Percentiles rank a stretch among this genome's conserved stretches.
phyloP scores from a whole-genome alignment of 2,329 filamentous ascomycete species.

The Proliferodiscus dingleyae region DNA sequence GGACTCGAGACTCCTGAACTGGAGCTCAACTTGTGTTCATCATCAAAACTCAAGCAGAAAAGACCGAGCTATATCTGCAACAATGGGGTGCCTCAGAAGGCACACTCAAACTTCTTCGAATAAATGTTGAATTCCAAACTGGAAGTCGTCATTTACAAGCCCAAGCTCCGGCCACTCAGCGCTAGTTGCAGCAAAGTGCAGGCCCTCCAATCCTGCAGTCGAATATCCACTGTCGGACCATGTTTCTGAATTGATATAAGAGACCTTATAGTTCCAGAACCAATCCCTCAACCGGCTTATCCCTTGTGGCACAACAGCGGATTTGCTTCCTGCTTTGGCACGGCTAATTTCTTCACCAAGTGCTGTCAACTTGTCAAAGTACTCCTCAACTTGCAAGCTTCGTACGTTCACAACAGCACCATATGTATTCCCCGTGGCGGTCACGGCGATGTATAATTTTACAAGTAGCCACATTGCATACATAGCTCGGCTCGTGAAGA shows the following conservation, averaged over 20 bases:
- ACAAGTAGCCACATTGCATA: constrained; percentile 9
- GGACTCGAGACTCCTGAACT: too few relatives aligned
- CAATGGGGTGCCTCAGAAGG: too few relatives aligned
- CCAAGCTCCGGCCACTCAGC: too few relatives aligned
- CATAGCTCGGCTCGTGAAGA: constrained; percentile 1
- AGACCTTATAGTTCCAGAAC: constrained; percentile 3
- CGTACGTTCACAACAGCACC: constrained; percentile 4
- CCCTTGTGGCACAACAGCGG: neutral
- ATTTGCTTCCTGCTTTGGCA: neutral
- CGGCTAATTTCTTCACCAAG: constrained; percentile 1
- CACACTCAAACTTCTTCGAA: too few relatives aligned
- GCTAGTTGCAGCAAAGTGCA: too few relatives aligned
- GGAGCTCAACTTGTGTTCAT: too few relatives aligned
- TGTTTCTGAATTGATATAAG: neutral
- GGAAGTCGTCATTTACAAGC: too few relatives aligned
- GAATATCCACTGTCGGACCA: too few relatives aligned
- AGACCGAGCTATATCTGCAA: too few relatives aligned
- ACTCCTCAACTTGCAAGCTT: constrained; percentile 2
- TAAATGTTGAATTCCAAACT: too few relatives aligned
- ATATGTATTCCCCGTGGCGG: constrained; percentile 5
- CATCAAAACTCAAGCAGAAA: too few relatives aligned
- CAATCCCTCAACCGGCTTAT: constrained; percentile 2
- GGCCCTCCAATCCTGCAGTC: too few relatives aligned
- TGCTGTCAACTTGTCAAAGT: neutral
- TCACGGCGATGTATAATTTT: constrained; percentile 5